Percentiles rank a stretch among this genome's conserved stretches.
Evolutionary conservation across 2,329 filamentous ascomycete species (phyloP).

Genomic region (Didymosphaeria variabile): DNA sequence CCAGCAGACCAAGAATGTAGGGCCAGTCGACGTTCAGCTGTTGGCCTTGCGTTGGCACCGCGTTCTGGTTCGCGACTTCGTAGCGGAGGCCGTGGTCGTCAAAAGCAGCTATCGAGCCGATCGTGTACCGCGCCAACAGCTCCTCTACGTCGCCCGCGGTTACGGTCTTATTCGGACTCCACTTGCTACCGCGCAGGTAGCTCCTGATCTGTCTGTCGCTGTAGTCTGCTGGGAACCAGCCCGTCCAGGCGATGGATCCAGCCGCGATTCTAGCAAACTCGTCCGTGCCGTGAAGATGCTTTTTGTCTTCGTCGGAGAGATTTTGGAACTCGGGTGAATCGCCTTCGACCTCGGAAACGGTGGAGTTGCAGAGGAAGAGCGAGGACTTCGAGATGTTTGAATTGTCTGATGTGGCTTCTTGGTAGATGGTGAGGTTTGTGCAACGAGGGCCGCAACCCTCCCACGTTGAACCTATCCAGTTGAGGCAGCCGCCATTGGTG

Average conservation of each 20-base stretch:
- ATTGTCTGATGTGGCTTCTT: constrained; percentile 18
- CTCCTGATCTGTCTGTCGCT: constrained; percentile 26
- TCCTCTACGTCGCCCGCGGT: constrained; percentile 26
- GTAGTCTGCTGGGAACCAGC: constrained; percentile 24
- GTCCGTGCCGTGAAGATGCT: constrained; percentile 37
- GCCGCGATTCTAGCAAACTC: constrained; percentile 41
- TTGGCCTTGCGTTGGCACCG: constrained; percentile 34
- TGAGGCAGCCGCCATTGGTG: constrained; percentile 30
- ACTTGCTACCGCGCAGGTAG: constrained; percentile 37
- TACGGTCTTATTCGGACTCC: constrained; percentile 32
- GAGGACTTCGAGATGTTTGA: constrained; percentile 20
- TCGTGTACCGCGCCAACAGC: constrained; percentile 39
- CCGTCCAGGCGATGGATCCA: constrained; percentile 45
- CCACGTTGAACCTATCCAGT: constrained; percentile 33
- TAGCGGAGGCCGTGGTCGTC: constrained; percentile 44
- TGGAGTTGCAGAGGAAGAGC: constrained; percentile 43
- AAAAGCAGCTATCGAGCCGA: constrained; percentile 44
- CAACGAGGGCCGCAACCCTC: constrained; percentile 41
- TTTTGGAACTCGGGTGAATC: constrained; percentile 33
- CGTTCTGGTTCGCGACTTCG: constrained; percentile 28
- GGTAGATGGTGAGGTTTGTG: constrained; percentile 46
- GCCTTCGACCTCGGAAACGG: constrained; percentile 23
- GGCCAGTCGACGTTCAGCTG: constrained; percentile 42
- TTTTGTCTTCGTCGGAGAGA: constrained; percentile 22
- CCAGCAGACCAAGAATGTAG: constrained; percentile 33